Percentiles rank a stretch among this genome's conserved stretches.
Evolutionary conservation across 768 basidiomycete species (phyloP).

Genomic region (Mycena indigotica): DNA sequence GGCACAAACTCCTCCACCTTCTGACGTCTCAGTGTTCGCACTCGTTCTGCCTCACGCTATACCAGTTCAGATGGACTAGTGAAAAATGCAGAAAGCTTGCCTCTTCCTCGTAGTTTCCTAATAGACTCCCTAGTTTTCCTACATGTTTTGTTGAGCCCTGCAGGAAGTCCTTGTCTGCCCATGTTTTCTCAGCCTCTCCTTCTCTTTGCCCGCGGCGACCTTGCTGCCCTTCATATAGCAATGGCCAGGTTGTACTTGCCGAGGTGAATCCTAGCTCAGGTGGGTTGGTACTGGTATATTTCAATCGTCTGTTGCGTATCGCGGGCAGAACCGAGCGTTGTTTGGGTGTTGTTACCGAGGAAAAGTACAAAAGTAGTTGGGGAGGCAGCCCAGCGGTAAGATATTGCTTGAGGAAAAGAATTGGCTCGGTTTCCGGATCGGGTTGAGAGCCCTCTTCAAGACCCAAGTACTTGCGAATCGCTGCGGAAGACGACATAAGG

Average conservation of each 20-base stretch:
- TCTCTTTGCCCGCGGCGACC: slow-evolving; percentile 50
- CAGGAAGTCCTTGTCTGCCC: slow-evolving; percentile 67
- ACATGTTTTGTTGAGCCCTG: slow-evolving; percentile 57
- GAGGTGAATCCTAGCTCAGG: slow-evolving; percentile 53
- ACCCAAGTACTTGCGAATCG: slow-evolving; percentile 51
- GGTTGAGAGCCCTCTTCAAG: slow-evolving; percentile 62
- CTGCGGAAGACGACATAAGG: slow-evolving; percentile 35
- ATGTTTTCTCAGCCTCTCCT: slow-evolving; percentile 66
- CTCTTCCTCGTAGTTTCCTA: slow-evolving; percentile 78
- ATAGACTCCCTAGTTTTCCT: slow-evolving; percentile 66
- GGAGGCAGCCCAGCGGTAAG: slow-evolving; percentile 63
- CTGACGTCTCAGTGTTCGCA: slow-evolving; percentile 48
- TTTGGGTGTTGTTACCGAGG: slow-evolving; percentile 55
- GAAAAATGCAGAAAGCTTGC: not conserved
- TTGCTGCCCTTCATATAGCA: slow-evolving; percentile 62
- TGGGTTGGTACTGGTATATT: slow-evolving; percentile 59
- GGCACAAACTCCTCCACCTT: slow-evolving; percentile 53
- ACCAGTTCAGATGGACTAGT: not conserved
- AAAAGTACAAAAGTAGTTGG: slow-evolving; percentile 53
- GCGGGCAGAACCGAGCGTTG: slow-evolving; percentile 62
- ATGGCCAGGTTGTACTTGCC: slow-evolving; percentile 64
- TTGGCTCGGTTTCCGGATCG: slow-evolving; percentile 56
- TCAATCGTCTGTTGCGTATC: slow-evolving; percentile 74
- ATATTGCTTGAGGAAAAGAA: slow-evolving; percentile 65
- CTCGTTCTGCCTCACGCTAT: slow-evolving; percentile 64